Base-by-base conservation (phyloP, 2,329 filamentous ascomycete species). In the Beauveria sp. region DNA sequence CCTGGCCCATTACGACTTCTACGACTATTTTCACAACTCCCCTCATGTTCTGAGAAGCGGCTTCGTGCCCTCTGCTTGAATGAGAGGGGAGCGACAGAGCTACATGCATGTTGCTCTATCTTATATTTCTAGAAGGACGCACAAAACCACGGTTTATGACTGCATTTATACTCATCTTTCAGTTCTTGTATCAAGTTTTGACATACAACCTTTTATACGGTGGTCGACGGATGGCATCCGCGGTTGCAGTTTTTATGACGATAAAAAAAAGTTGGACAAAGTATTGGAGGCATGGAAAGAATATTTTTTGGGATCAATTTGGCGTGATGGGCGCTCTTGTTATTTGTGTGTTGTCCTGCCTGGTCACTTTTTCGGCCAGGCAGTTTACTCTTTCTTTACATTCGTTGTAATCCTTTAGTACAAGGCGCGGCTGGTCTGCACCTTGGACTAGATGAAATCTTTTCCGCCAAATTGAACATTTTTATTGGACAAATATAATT, bases 151-250 rank as follows among this genome's bases (percentile, higher is more conserved):
- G 54, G 54, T 40, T 61, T 62, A 58, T 41, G 51, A 60, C 56
- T 60, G 61, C 61, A 63, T 63, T 46, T 56, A 68, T 66, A 57
- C 67, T 71, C 70, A 71, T 68, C 66, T 68, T 73, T 73, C 70
- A 66, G 70, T 76, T 76, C 72, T 73, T 79, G 76, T 79, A 79
- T 72, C 72, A 75, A 71, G 73, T 72, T 71, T 60, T 68, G 69
- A 67, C 68, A 48, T 67, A 71, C 66, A 69, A 70, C 68, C 66
- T 67, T 68, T 68, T 67, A 66, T 68, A 55, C 44, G 63, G 63
- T 64, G 67, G 63, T 67, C 66, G 66, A 68, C 65, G 50, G 58
- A 55, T 28, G 41, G 20, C n/a, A 47, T 60, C 50, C 34, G 41
- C 16, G 51, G 30, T 51, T 40, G 18, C 58, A 14, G 55, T 62